Evolutionary conservation across 2,329 filamentous ascomycete genomes (phyloP), one percentile per base, ranked within the genome.

Genomic region (Cladophialophora immunda): DNA sequence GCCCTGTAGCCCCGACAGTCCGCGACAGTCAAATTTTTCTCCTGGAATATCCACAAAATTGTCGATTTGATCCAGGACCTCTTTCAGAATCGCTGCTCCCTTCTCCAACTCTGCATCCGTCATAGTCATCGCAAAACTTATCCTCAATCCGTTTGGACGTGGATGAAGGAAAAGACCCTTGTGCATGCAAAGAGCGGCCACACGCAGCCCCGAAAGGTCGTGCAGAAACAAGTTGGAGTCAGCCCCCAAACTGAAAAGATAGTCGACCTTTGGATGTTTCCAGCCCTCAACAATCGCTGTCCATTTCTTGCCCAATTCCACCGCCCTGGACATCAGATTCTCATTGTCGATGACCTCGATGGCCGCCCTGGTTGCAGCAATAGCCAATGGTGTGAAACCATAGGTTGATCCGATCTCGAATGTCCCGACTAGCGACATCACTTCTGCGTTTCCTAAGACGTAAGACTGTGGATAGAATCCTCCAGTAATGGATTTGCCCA

Each of bases 401-500:
- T 34, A 58, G 4, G 62, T 64, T 9, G 36, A 22, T 3, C 5
- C 54, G 6, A 22, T 38, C 38, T 59, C 29, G 54, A 17, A 27
- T 5, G 27, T 9, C 13, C 52, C 50, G 30, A 56, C 52, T 4
- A 63, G 17, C 2, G 60, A 45, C 58, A 65, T 65, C 45, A 62
- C 32, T 19, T 29, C 45, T 5, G 9, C n/a, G 57, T n/a, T 52
- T 8, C 62, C 62, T 41, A 65, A 29, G 22, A 65, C 32, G 50
- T 34, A 62, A 8, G 59, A 34, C 17, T 34, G 11, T 2, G 64
- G 58, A 41, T 63, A 66, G 15, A 38, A 13, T 22, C 64, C 64
- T 22, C 58, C 64, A 6, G 64, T 58, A 11, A 66, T 56, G 11
- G 64, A 56, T 36, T 66, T 66, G 32, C 64, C 64, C 22, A 97